These are phyloP conservation scores for Phytophthora palmivora DNA, from an alignment of 352 stramenopile species.

Conservation along the genomic window DNA sequence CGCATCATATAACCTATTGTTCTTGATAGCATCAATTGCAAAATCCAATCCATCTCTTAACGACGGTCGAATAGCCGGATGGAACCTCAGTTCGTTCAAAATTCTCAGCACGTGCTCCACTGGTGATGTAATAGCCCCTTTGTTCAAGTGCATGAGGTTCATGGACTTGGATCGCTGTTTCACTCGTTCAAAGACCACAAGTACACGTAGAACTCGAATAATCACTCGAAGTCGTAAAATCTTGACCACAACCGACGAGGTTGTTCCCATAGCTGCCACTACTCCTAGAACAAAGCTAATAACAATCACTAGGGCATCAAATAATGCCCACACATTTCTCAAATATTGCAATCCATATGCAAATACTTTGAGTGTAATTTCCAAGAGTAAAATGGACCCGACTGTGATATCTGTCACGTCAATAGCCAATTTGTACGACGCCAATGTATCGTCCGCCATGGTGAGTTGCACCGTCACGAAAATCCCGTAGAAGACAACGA, in stretches of 20 bases:
- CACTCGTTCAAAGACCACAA: constrained; percentile 89
- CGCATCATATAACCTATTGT: constrained; percentile 85
- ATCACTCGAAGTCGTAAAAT: constrained; percentile 80
- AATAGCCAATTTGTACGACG: constrained; percentile 68
- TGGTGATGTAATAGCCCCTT: constrained; percentile 74
- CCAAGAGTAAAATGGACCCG: constrained; percentile 81
- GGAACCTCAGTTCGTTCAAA: constrained; percentile 81
- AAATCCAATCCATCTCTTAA: constrained; percentile 77
- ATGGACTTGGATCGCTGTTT: constrained; percentile 82
- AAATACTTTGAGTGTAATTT: constrained; percentile 84
- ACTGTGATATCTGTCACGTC: constrained; percentile 87
- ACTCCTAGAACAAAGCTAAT: constrained; percentile 80
- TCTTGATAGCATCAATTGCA: constrained; percentile 87
- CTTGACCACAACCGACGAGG: constrained; percentile 69
- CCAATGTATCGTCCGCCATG: constrained; percentile 62
- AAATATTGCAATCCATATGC: constrained; percentile 78
- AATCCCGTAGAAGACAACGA: constrained; percentile 84
- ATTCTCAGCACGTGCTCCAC: constrained; percentile 81
- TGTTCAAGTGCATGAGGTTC: constrained; percentile 68
- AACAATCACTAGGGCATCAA: constrained; percentile 85
- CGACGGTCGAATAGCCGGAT: constrained; percentile 64
- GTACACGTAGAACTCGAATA: constrained; percentile 78
- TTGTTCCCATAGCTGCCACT: constrained; percentile 62
- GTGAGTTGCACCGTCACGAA: constrained; percentile 88
- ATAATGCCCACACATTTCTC: constrained; percentile 73